Percentiles rank a stretch among this genome's conserved stretches.
phyloP scores from a whole-genome alignment of 768 basidiomycete species.

The Phlebiopsis flavidoalba region DNA sequence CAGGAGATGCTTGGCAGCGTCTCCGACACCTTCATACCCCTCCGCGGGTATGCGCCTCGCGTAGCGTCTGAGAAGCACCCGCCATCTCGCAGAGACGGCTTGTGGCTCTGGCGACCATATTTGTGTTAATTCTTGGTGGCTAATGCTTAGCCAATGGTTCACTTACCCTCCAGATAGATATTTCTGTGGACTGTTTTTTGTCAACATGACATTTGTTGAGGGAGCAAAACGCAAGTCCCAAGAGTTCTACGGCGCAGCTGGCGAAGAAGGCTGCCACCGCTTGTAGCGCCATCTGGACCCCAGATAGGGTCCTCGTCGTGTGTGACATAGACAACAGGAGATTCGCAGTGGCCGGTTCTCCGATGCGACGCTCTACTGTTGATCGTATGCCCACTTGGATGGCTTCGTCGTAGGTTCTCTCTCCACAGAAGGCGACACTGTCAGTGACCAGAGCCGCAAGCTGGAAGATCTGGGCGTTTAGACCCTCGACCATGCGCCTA shows the following conservation, averaged over 20 bases:
- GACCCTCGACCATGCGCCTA: constrained; percentile 34
- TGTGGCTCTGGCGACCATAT: background rate
- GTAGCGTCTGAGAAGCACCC: background rate
- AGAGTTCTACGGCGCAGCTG: background rate
- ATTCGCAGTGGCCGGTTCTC: background rate
- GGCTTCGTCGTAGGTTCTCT: background rate
- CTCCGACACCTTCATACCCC: background rate
- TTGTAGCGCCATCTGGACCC: constrained; percentile 2
- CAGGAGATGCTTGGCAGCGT: background rate
- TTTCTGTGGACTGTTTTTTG: background rate
- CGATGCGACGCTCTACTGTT: background rate
- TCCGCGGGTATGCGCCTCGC: background rate
- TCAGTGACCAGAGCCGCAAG: constrained; percentile 44
- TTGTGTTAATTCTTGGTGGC: background rate
- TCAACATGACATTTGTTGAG: background rate
- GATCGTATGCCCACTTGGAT: background rate
- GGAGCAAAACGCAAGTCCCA: background rate
- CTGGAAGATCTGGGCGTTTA: constrained; percentile 46
- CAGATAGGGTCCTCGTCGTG: background rate
- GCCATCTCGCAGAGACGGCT: background rate
- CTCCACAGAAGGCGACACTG: constrained; percentile 21
- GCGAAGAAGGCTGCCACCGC: background rate
- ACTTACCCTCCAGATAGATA: background rate
- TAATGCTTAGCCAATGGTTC: background rate
- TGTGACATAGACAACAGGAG: background rate